A percentile compares a stretch with the other conserved stretches of the same genome.
phyloP scores from a whole-genome alignment of 129 eudicot genomes.

The Ambrosia trifida region DNA sequence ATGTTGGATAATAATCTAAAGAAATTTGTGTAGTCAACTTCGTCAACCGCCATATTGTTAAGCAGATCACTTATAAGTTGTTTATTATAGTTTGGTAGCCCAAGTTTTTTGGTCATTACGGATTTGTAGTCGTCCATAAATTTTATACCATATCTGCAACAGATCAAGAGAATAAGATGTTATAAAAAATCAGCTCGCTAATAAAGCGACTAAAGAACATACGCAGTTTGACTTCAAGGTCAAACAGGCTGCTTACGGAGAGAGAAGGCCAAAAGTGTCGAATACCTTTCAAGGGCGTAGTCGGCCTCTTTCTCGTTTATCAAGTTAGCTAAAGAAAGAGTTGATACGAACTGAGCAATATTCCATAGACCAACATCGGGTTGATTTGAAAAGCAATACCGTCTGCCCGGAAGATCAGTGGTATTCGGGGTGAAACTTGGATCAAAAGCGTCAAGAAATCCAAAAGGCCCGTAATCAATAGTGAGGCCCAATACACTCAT shows the following conservation, averaged over 20 bases:
- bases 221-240: not conserved
- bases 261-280: constrained; percentile 15
- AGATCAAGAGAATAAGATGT: not conserved
- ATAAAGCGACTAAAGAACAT: not conserved
- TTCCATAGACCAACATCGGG: constrained; percentile 99
- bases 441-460: constrained; percentile 96
- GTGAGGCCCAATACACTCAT: constrained; percentile 97
- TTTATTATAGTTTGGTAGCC: constrained; percentile 81
- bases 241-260: not conserved
- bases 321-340: constrained; percentile 70
- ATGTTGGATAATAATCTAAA: constrained; percentile 83
- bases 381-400: constrained; percentile 98
- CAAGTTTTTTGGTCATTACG: constrained; percentile 87
- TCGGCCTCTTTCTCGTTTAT: constrained; percentile 76
- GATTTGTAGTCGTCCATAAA: constrained; percentile 96
- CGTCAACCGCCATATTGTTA: constrained; percentile 95
- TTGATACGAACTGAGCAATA: constrained; percentile 78
- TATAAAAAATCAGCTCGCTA: not conserved
- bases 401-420: constrained; percentile 97
- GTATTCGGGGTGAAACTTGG: constrained; percentile 99
- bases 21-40: constrained; percentile 97
- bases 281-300: constrained; percentile 90
- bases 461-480: constrained; percentile 97
- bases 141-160: constrained; percentile 78
- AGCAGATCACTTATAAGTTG: constrained; percentile 78